Evolutionary conservation across 139 green algal genomes (phyloP), one percentile per base, ranked within the genome.

Genomic region (Monoraphidium neglectum): DNA sequence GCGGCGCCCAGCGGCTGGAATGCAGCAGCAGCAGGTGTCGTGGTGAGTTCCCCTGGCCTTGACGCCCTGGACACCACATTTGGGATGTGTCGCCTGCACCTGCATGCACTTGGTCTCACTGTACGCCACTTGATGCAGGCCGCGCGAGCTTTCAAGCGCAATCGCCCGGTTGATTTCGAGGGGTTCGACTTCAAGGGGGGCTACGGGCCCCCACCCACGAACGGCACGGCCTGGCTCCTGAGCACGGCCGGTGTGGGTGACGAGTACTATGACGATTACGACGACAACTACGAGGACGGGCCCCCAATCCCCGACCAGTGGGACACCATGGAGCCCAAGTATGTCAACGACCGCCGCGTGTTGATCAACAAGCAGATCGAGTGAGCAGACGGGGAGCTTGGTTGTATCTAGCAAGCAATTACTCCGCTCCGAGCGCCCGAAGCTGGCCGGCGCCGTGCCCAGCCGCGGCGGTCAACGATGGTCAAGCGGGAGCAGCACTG

Each of bases 351-450:
- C 38, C 68, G 59, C 33, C 65, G 65, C 2, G 66, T 80, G 1
- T 49, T 75, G 56, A 53, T 68, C 15, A 80, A 80, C 66, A 47
- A 21, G 15, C 63, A 80, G 16, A 80, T 80, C 40, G 12, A 28
- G 73, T 79, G 64, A 72, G 73, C 53, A 53, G n/a, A 5, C 12
- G 54, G 21, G 54, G 54, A 4, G 21, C 24, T 61, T n/a, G 21
- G 54, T 16, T 61, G 8, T 51, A 12, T 8, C 8, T 21, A 12
- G 8, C 43, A 51, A 12, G 43, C 43, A 51, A 12, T 12, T 12
- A 51, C 8, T n/a, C n/a, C n/a, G n/a, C n/a, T n/a, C n/a, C n/a
- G n/a, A n/a, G n/a, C n/a, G n/a, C n/a, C n/a, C n/a, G n/a, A n/a
- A n/a, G n/a, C n/a, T n/a, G n/a, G n/a, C n/a, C n/a, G n/a, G 47